Evolutionary conservation across 176 grass and related monocot species (phyloP), one percentile per base, ranked within the genome.

Genomic region (Ananas comosus): DNA sequence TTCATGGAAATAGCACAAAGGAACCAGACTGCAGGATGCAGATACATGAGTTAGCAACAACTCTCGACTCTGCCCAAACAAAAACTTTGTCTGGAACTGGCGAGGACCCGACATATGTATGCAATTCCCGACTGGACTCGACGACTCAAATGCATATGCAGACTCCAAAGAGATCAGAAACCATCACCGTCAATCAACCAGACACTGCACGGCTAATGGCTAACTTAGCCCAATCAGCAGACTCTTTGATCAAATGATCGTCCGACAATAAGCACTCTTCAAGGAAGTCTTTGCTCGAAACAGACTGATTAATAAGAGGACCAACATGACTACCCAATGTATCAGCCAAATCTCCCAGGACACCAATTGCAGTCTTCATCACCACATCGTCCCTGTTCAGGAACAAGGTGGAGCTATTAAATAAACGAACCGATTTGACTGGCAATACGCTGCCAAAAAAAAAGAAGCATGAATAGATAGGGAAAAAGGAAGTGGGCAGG

Each of bases 281-380:
- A 64, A 94, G 81, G 74, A 94, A 86, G 51, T 79, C 74, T 87
- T 86, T 82, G 83, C 91, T 87, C 16, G 91, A 87, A 10, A 80
- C 59, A 29, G 91, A 94, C 67, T 94, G 86, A 76, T 70, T 79
- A 67, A 94, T 94, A 75, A 89, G 83, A 28, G 83, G 86, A 49
- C 91, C 91, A 73, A 85, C 86, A 82, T 94, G 68, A 50, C 65
- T 76, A 23, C 91, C 91, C 73, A 94, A 86, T 64, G 91, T 94
- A 78, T 94, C 91, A 1, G 91, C 91, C 59, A 94, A 57, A 77
- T 94, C 91, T 64, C 91, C 91, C 48, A 94, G 71, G 18, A 94
- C 91, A 73, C 91, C 91, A 27, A 94, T 78, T 61, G 91, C 91
- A 61, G 91, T 89, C 81, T 90, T 94, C 91, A 94, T 90, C 91